A percentile compares a stretch with the other conserved stretches of the same genome.
Conservation (phyloP, 176 grass and related monocot species). For the Dactylis glomerata region DNA sequence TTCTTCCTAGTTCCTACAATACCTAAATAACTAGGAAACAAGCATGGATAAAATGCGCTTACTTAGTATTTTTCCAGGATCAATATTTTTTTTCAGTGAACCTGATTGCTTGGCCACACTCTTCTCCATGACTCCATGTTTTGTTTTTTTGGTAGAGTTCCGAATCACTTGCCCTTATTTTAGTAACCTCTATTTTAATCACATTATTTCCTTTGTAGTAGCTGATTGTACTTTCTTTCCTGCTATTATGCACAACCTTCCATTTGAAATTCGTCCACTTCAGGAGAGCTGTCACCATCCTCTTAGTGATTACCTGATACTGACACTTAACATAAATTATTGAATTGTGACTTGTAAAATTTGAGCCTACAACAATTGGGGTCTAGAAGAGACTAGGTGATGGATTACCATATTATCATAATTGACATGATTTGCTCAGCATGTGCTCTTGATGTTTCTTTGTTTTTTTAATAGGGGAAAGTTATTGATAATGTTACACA, state of each 20-base stretch:
- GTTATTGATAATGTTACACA: not conserved
- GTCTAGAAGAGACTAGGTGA: not conserved
- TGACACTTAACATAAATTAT: not conserved
- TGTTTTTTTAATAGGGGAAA: not conserved
- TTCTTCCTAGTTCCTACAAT: not conserved
- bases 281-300: conserved; percentile 19
- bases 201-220: not conserved
- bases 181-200: not conserved
- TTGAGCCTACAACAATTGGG: not conserved
- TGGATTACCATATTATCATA: conserved; percentile 1
- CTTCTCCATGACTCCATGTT: conserved; percentile 12
- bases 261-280: not conserved
- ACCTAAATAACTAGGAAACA: not conserved
- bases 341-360: not conserved
- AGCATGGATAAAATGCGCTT: not conserved
- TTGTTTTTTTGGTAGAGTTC: not conserved
- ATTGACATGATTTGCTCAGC: conserved; percentile 1
- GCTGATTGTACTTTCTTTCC: conserved; percentile 2
- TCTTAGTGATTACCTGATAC: not conserved
- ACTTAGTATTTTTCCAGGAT: not conserved
- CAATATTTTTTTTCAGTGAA: not conserved
- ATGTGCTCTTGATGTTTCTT: not conserved
- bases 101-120: conserved; percentile 4
- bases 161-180: not conserved
- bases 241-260: conserved; percentile 6